These are phyloP conservation scores for Xylariaceae sp. DNA, from an alignment of 2,329 filamentous ascomycete species.

Conservation along the genomic window DNA sequence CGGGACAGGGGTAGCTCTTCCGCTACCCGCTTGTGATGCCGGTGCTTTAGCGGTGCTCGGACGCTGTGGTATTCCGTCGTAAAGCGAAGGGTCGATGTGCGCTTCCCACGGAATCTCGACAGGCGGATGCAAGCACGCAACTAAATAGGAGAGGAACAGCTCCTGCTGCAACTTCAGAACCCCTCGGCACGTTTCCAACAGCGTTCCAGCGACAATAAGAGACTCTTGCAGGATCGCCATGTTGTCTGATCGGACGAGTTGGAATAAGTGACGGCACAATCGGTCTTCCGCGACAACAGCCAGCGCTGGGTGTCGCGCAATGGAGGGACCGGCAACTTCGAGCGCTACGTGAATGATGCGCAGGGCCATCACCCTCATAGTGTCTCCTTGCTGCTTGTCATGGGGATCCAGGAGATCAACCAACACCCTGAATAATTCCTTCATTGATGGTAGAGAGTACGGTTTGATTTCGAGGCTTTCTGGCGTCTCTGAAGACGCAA, in stretches of 20 bases:
- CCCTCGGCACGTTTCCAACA: slow-evolving; percentile 82
- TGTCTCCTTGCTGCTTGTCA: slow-evolving; percentile 86
- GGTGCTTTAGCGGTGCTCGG: slow-evolving; percentile 79
- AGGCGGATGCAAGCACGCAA: slow-evolving; percentile 88
- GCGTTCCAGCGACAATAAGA: slow-evolving; percentile 81
- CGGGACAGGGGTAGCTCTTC: slow-evolving; percentile 81
- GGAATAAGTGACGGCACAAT: slow-evolving; percentile 89
- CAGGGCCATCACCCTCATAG: slow-evolving; percentile 94
- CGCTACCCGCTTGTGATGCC: slow-evolving; percentile 68
- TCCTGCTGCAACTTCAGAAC: slow-evolving; percentile 96
- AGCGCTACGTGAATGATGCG: slow-evolving; percentile 95
- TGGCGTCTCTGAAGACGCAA: slow-evolving; percentile 23
- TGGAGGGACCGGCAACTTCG: slow-evolving; percentile 91
- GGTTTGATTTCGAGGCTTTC: slow-evolving; percentile 61
- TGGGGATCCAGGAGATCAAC: slow-evolving; percentile 92
- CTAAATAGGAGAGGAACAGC: slow-evolving; percentile 87
- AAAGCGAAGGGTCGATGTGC: slow-evolving; percentile 84
- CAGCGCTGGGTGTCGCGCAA: slow-evolving; percentile 84
- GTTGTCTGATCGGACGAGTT: slow-evolving; percentile 92
- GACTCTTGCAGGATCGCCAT: slow-evolving; percentile 93
- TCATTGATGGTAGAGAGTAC: slow-evolving; percentile 89
- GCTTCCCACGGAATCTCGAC: slow-evolving; percentile 88
- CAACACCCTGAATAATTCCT: slow-evolving; percentile 87
- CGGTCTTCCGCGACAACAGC: slow-evolving; percentile 87
- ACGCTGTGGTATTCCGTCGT: slow-evolving; percentile 86